Evolutionary conservation across 129 eudicot genomes (phyloP), one percentile per base, ranked within the genome.

Genomic region (Flaveria robusta): DNA sequence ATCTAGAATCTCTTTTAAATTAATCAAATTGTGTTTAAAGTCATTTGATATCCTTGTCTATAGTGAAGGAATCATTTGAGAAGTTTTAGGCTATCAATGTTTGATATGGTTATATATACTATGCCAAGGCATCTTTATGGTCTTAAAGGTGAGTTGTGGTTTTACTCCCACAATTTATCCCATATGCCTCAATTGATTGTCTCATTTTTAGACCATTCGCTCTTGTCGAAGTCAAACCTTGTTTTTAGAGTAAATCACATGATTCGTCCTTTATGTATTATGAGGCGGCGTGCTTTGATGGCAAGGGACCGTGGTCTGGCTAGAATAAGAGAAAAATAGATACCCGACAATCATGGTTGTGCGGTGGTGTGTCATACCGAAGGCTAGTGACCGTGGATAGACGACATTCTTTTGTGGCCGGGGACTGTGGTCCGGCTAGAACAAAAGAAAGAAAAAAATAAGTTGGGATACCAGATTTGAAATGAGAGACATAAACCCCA

Each of bases 91-190:
- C 51, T 22, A 42, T 27, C 58, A 11, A 4, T 37, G 31, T 75
- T 34, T 49, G 65, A 49, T 75, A 64, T 49, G 15, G 45, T 75
- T 45, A 49, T 65, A 65, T 65, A 5, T 46, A 37, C 34, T 34
- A 9, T 66, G 54, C 29, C 46, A 62, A 63, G 20, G 54, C 50
- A 75, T 74, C 71, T 63, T 74, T 46, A 9, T 45, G 18, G 31
- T 63, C 31, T n/a, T 18, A 27, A 27, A 45, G 60, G 47, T 75
- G 20, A 46, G 29, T 24, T 51, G 66, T 74, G 29, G 27, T 62
- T 74, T 60, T 74, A 74, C 71, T 60, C 27, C n/a, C 26, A 60
- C 43, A 37, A 24, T 22, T 39, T 42, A 60, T 74, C 56, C 26
- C 23, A 43, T 60, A 22, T 74, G 64, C 49, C 19, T 20, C 12